These are phyloP conservation scores for Lotmaria passim DNA, from an alignment of 208 protist genomes.

Conservation along the genomic window DNA sequence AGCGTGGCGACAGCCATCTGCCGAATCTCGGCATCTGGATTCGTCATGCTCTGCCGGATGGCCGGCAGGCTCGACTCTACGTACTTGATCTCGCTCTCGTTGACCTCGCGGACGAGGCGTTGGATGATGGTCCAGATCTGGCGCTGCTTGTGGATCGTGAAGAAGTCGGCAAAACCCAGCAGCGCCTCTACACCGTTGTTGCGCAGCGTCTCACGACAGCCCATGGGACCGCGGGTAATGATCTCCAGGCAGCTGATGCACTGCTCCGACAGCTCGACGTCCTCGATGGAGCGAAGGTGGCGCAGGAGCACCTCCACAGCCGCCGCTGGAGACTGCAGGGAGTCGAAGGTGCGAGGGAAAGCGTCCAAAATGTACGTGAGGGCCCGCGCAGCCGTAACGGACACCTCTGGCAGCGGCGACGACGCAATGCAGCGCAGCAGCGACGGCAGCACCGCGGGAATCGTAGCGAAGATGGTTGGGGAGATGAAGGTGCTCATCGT, in stretches of 20 bases:
- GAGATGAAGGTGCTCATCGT: conserved; percentile 89
- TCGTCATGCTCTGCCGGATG: conserved; percentile 69
- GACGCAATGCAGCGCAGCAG: conserved; percentile 74
- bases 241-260: conserved; percentile 92
- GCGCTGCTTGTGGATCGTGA: conserved; percentile 86
- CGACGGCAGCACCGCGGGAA: conserved; percentile 58
- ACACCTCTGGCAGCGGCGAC: conserved; percentile 89
- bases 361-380: conserved; percentile 93
- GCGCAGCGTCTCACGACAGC: conserved; percentile 55
- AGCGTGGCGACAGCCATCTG: conserved; percentile 68
- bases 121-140: conserved; percentile 83
- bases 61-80: conserved; percentile 67
- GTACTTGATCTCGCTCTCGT: conserved; percentile 48
- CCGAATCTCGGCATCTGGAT: conserved; percentile 75
- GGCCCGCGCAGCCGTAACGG: conserved; percentile 85
- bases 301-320: conserved; percentile 72
- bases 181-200: conserved; percentile 81
- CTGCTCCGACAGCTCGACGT: conserved; percentile 96
- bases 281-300: conserved; percentile 89
- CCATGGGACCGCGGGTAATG: conserved; percentile 57
- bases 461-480: conserved; percentile 66
- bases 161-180: conserved; percentile 95
- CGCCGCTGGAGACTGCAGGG: conserved; percentile 49
- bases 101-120: conserved; percentile 71
- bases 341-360: conserved; percentile 66